Conservation (phyloP, 176 grass and related monocot genomes). For the Echinochloa phyllopogon region DNA sequence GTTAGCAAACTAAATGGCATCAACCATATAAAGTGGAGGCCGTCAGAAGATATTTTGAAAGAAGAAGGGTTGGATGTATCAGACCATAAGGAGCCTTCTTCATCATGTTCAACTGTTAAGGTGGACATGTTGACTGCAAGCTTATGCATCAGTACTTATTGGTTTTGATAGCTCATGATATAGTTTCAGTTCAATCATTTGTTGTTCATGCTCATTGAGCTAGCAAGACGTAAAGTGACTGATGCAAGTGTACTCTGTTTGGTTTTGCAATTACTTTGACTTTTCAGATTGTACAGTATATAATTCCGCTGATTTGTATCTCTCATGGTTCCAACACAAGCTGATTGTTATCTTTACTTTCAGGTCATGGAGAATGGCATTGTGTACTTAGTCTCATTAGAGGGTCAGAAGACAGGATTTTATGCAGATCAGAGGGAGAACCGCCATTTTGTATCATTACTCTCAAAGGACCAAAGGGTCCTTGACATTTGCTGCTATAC, state of each 20-base stretch:
- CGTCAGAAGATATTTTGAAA: constrained; percentile 90
- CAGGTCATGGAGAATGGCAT: constrained; percentile 91
- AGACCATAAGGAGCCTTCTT: constrained; percentile 47
- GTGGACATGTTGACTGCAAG: constrained; percentile 41
- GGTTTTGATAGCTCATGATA: constrained; percentile 1
- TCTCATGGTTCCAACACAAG: neutral
- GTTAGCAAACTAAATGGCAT: constrained; percentile 67
- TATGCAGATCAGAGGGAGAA: constrained; percentile 95
- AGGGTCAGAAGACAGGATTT: constrained; percentile 98
- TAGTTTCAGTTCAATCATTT: constrained; percentile 8
- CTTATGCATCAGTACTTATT: constrained; percentile 1
- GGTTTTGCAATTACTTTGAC: constrained; percentile 26
- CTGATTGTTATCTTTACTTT: constrained; percentile 13
- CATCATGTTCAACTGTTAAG: constrained; percentile 67
- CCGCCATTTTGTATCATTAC: constrained; percentile 70
- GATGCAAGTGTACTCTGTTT: neutral
- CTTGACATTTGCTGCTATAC: constrained; percentile 95
- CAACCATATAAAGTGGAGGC: constrained; percentile 92
- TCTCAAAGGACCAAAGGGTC: constrained; percentile 70
- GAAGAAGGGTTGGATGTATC: constrained; percentile 86
- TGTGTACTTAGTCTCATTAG: constrained; percentile 76
- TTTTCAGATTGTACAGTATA: constrained; percentile 8
- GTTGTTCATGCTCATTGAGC: neutral
- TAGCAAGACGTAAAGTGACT: constrained; percentile 16
- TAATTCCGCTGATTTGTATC: neutral